These are phyloP conservation scores for Aspergillus sp. DNA, from an alignment of 2,329 filamentous ascomycete genomes.

Conservation along the genomic window DNA sequence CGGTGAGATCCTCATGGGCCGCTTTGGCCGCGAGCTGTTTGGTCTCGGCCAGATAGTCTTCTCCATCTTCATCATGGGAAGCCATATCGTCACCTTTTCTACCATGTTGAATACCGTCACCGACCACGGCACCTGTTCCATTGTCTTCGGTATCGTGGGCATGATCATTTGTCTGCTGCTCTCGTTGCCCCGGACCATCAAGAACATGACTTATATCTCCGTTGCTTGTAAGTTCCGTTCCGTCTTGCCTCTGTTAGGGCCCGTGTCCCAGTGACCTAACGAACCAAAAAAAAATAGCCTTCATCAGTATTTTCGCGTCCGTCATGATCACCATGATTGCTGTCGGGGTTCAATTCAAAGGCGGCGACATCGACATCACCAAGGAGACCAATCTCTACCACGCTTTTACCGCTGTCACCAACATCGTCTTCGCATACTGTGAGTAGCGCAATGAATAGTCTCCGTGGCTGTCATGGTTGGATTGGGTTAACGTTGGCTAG, in stretches of 20 bases:
- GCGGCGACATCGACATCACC: constrained; percentile 29
- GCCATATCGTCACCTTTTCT: constrained; percentile 62
- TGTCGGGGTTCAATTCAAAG: constrained; percentile 47
- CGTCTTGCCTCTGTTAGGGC: too few species aligned
- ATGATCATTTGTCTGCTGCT: constrained; percentile 51
- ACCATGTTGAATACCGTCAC: constrained; percentile 61
- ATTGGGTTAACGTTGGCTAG: background rate
- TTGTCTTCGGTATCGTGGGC: constrained; percentile 54
- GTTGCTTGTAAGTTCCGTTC: constrained; percentile 40
- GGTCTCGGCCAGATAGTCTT: constrained; percentile 56
- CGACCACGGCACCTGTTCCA: constrained; percentile 53
- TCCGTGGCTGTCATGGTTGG: background rate
- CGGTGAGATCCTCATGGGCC: constrained; percentile 54
- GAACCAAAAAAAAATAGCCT: constrained; percentile 35
- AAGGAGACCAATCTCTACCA: constrained; percentile 41
- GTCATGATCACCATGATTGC: constrained; percentile 60
- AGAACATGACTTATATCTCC: constrained; percentile 54
- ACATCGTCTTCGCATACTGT: constrained; percentile 64
- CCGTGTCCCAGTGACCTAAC: background rate
- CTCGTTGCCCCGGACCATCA: constrained; percentile 55
- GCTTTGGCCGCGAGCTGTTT: constrained; percentile 53
- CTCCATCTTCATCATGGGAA: constrained; percentile 60
- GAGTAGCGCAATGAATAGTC: too few species aligned
- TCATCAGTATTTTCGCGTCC: constrained; percentile 56
- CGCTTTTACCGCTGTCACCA: constrained; percentile 55